phyloP scores from a whole-genome alignment of 306 rosid species.

The Arachis hypogaea region DNA sequence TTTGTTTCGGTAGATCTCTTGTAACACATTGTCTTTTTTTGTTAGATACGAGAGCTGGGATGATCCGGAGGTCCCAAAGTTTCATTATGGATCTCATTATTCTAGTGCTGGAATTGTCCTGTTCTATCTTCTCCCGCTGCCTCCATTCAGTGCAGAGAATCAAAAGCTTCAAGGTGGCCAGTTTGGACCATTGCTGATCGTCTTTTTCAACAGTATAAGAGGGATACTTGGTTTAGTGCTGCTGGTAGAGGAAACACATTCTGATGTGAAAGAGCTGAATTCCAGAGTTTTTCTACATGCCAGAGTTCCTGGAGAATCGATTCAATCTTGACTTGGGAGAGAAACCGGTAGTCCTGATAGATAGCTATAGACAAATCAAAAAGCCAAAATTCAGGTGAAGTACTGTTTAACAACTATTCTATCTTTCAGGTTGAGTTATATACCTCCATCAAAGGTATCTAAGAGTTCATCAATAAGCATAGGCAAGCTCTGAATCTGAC shows the following conservation, averaged over 20 bases:
- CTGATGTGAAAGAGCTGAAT: slow-evolving; percentile 98
- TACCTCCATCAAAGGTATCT: slow-evolving; percentile 91
- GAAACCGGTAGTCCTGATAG: too few relatives aligned
- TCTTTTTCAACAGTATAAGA: slow-evolving; percentile 91
- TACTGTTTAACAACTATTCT: slow-evolving; percentile 30
- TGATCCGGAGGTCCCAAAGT: slow-evolving; percentile 98
- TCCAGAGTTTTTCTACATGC: slow-evolving; percentile 98
- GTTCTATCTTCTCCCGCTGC: slow-evolving; percentile 95
- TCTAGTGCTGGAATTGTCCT: slow-evolving; percentile 99
- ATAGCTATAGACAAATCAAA: slow-evolving; percentile 24
- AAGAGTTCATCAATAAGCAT: slow-evolving; percentile 93
- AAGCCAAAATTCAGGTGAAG: slow-evolving; percentile 20
- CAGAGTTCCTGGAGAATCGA: slow-evolving; percentile 85
- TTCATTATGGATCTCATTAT: slow-evolving; percentile 99
- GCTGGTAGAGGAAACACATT: slow-evolving; percentile 99
- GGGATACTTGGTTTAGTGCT: slow-evolving; percentile 98
- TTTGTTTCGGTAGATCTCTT: slow-evolving; percentile 17
- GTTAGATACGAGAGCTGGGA: slow-evolving; percentile 97
- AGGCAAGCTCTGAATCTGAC: slow-evolving; percentile 98
- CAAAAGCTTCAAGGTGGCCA: slow-evolving; percentile 99
- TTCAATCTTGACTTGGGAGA: slow-evolving; percentile 98
- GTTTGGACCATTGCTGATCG: slow-evolving; percentile 99
- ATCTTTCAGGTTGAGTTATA: slow-evolving; percentile 82
- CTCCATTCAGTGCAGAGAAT: slow-evolving; percentile 94
- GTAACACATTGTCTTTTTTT: slow-evolving; percentile 22